Percentiles rank a stretch among this genome's conserved stretches.
phyloP scores from a whole-genome alignment of 257 asterid species.

The Solanum rostratum region DNA sequence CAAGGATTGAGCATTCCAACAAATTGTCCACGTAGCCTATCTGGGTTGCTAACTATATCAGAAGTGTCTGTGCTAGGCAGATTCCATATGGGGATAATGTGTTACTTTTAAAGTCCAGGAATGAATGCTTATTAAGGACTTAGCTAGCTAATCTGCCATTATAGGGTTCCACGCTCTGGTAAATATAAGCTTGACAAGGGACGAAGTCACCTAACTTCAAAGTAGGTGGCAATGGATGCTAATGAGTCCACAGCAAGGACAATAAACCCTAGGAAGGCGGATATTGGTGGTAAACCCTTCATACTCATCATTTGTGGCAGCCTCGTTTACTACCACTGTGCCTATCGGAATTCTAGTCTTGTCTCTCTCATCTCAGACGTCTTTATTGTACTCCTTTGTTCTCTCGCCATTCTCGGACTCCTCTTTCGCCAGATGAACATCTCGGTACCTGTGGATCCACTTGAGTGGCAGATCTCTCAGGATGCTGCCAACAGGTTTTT shows the following conservation, averaged over 20 bases:
- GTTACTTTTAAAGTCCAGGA: neutral
- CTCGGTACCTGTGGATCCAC: conserved; percentile 94
- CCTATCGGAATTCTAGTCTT: conserved; percentile 61
- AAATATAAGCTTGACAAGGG: neutral
- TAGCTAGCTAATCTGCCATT: neutral
- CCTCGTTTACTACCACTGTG: conserved; percentile 89
- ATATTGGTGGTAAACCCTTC: conserved; percentile 17
- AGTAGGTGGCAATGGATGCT: neutral
- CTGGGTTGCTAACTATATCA: neutral
- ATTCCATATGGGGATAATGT: neutral
- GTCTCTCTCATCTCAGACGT: conserved; percentile 85
- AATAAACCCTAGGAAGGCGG: neutral
- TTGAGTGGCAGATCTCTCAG: conserved; percentile 97
- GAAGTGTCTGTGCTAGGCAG: neutral
- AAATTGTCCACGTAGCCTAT: neutral
- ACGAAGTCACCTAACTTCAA: neutral
- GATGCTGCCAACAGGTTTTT: conserved; percentile 68
- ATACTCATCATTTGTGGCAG: conserved; percentile 60
- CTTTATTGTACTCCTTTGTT: conserved; percentile 82
- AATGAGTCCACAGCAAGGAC: neutral
- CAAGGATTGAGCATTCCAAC: neutral
- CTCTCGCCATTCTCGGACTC: conserved; percentile 92
- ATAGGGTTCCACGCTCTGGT: neutral
- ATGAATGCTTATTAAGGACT: neutral
- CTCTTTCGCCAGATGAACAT: conserved; percentile 96